phyloP scores from a whole-genome alignment of 176 grass and related monocot species.

The Oryza brachyantha region DNA sequence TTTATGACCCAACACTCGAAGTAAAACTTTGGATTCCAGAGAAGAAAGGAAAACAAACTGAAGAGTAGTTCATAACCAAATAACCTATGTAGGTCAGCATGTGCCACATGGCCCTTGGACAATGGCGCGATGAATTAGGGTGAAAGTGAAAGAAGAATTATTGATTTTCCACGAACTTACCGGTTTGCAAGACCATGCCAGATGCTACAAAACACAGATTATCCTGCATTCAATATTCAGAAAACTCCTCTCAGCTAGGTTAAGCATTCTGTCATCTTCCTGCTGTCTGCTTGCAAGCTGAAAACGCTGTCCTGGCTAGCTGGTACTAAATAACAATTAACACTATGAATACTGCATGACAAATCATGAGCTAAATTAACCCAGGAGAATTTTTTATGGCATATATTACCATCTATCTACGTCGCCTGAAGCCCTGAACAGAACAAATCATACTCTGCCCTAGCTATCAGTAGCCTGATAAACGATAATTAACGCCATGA shows the following conservation, averaged over 20 bases:
- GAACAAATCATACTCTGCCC: too few relatives aligned
- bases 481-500: too few relatives aligned
- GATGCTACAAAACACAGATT: constrained; percentile 9
- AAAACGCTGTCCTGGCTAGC: constrained; percentile 23
- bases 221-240: not conserved
- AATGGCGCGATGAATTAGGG: not conserved
- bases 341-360: not conserved
- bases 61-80: not conserved
- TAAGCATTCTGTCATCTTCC: constrained; percentile 11
- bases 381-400: not conserved
- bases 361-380: not conserved
- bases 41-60: not conserved
- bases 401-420: too few relatives aligned
- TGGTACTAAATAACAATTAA: not conserved
- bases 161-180: not conserved
- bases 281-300: constrained; percentile 21
- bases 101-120: not conserved
- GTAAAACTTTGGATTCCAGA: not conserved
- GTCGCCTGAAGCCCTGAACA: too few relatives aligned
- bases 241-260: not conserved
- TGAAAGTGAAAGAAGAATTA: constrained; percentile 25
- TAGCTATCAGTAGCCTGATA: not conserved
- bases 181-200: constrained; percentile 6
- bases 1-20: not conserved
- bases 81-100: not conserved